phyloP scores from a whole-genome alignment of 2,329 filamentous ascomycete species.

The Calonectria pauciramosa region DNA sequence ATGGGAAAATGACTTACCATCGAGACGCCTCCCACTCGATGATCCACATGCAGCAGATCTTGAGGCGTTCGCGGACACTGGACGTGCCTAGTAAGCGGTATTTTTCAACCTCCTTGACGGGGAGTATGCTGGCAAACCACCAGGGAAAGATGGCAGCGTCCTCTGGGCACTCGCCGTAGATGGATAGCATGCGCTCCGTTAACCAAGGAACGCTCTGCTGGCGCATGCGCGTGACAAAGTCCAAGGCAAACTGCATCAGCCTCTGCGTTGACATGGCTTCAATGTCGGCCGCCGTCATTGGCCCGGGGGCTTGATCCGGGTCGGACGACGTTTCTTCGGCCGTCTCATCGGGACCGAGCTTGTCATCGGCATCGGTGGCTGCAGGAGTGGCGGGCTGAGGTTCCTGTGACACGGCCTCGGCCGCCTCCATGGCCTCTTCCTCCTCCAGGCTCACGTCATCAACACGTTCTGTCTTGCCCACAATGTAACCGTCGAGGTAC shows the following conservation, averaged over 20 bases:
- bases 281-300: slow-evolving; percentile 26
- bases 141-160: slow-evolving; percentile 87
- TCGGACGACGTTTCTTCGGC: slow-evolving; percentile 4
- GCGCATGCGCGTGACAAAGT: slow-evolving; percentile 79
- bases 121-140: slow-evolving; percentile 89
- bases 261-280: slow-evolving; percentile 75
- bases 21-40: slow-evolving; percentile 76
- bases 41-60: slow-evolving; percentile 87
- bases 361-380: neutral
- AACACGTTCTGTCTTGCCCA: slow-evolving; percentile 81
- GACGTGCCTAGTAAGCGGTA: slow-evolving; percentile 80
- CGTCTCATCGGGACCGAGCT: neutral
- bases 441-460: slow-evolving; percentile 87
- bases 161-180: slow-evolving; percentile 82
- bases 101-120: slow-evolving; percentile 83
- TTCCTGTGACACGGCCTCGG: slow-evolving; percentile 61
- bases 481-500: slow-evolving; percentile 80
- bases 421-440: slow-evolving; percentile 82
- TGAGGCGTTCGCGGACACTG: slow-evolving; percentile 84
- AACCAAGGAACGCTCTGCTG: slow-evolving; percentile 81
- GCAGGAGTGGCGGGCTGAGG: neutral
- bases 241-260: slow-evolving; percentile 74
- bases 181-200: slow-evolving; percentile 76
- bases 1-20: slow-evolving; percentile 70
- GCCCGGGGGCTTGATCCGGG: neutral